phyloP scores from a whole-genome alignment of 495 filamentous ascomycete species.

The Hypoxylon cercidicola region DNA sequence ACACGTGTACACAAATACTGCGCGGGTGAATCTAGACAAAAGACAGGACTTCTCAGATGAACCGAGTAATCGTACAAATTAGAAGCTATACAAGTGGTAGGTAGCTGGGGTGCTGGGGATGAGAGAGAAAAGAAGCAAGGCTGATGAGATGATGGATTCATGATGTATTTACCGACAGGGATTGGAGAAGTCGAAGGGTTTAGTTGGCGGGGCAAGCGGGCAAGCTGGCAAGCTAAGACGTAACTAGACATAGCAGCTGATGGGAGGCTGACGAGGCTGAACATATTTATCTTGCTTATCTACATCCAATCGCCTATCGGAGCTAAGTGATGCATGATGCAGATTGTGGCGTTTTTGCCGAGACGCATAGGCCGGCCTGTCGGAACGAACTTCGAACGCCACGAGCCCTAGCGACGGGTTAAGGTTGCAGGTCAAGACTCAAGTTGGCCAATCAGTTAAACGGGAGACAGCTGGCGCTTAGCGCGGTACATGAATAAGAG shows the following conservation, averaged over 20 bases:
- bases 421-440: too few species aligned
- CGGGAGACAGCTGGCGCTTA: not conserved
- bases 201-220: conserved; percentile 29
- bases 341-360: conserved; percentile 22
- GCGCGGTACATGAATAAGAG: not conserved
- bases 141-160: conserved; percentile 30
- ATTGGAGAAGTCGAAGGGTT: conserved; percentile 5
- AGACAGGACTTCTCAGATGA: not conserved
- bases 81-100: not conserved
- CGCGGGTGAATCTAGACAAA: not conserved
- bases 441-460: not conserved
- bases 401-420: not conserved
- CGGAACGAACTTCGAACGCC: conserved; percentile 1
- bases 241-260: conserved; percentile 21
- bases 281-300: conserved; percentile 1
- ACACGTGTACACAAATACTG: not conserved
- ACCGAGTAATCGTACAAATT: conserved; percentile 8
- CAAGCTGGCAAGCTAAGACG: conserved; percentile 16
- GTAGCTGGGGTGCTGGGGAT: not conserved
- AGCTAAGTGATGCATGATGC: too few species aligned
- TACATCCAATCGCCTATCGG: not conserved
- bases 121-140: conserved; percentile 15
- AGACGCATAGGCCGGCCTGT: not conserved
- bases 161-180: conserved; percentile 36
- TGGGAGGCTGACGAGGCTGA: conserved; percentile 37